Evolutionary conservation across 1,284 basidiomycete genomes (phyloP), one percentile per base, ranked within the genome.

Genomic region (Gomphus bonarii): DNA sequence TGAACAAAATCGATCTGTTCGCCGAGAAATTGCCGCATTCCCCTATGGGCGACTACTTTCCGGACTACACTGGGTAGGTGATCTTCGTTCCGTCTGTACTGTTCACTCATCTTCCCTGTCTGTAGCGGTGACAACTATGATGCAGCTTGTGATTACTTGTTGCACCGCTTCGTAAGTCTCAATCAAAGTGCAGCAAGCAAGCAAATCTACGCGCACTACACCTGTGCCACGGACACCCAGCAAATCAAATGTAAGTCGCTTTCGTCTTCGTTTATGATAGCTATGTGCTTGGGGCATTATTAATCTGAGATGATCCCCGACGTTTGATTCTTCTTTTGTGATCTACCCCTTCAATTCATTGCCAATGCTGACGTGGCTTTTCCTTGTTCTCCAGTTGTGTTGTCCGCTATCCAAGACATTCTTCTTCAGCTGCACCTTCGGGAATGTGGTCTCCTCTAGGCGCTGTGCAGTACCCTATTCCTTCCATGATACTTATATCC

Each of bases 1-100:
- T 94, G 63, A 94, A 95, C 81, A 95, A 95, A 81, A 97, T 97
- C 68, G 95, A 98, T 72, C 74, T 98, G 57, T 97, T 99, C 73
- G 86, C 89, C 14, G 91, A 94, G 70, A 98, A 97, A 70, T 78
- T 98, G 5, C 88, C 89, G 1, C 75, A 83, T 55, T 95, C 91
- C 51, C 94, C 94, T 2, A 69, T 81, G 63, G 64, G 65, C 36
- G 67, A 73, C 60, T 79, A 75, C 65, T 81, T 82, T 70, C 74
- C 76, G 3, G 60, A 61, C 30, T 61, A 50, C 73, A 51, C 49
- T 11, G 56, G 56, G 56, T 58, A 38, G n/a, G 25, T 36, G 35
- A 38, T 30, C 97, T 83, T 88, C 88, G 66, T 12, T 22, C 16
- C 31, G 12, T 11, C 5, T 31, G 1, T 31, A 16, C 20, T 3